phyloP scores from a whole-genome alignment of 257 asterid genomes.

The Galeopsis tetrahit region DNA sequence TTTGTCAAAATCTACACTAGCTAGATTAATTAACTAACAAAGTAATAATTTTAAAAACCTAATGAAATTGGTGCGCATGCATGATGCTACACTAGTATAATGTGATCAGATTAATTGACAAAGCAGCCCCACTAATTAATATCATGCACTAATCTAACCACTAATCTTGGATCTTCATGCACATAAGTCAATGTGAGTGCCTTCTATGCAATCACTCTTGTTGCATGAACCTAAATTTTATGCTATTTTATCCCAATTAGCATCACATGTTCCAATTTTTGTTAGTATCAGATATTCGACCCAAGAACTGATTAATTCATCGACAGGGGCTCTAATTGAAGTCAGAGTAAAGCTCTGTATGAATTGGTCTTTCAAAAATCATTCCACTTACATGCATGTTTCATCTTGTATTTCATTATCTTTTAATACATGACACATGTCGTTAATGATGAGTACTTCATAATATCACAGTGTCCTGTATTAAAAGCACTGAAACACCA shows the following conservation, averaged over 20 bases:
- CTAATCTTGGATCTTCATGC: constrained; percentile 58
- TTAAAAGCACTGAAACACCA: no score
- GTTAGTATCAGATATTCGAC: no score
- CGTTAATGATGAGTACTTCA: no score
- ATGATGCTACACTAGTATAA: constrained; percentile 20
- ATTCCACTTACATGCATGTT: no score
- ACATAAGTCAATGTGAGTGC: constrained; percentile 55
- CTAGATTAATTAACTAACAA: constrained; percentile 9
- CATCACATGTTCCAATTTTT: no score
- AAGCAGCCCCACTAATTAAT: constrained; percentile 36
- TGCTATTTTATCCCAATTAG: neutral
- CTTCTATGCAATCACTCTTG: constrained; percentile 26
- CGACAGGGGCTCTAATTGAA: no score
- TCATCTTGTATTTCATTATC: no score
- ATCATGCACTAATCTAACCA: constrained; percentile 39
- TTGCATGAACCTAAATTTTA: constrained; percentile 31
- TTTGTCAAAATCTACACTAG: neutral
- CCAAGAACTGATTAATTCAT: no score
- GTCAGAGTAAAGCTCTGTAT: no score
- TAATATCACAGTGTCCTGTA: no score
- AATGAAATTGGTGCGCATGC: constrained; percentile 3
- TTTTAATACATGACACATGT: no score
- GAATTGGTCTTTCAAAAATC: no score
- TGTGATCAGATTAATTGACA: neutral
- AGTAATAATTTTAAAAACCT: neutral